phyloP scores from a whole-genome alignment of 352 stramenopile genomes.

The Stephanocyclus meneghinianus region DNA sequence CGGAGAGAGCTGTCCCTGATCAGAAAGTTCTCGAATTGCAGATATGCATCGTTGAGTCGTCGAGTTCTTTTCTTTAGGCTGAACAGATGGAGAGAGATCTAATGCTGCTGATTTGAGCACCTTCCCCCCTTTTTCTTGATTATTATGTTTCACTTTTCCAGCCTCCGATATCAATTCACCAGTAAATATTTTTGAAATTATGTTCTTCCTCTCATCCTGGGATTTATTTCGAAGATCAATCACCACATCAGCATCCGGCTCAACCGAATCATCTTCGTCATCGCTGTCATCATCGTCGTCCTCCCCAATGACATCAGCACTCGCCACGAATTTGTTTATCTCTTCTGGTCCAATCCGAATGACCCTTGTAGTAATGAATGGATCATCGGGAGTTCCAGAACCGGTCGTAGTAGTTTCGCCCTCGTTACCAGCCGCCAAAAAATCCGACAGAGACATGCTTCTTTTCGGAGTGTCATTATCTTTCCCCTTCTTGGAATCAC shows the following conservation, averaged over 20 bases:
- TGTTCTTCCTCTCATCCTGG: conserved; percentile 31
- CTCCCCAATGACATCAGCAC: conserved; percentile 16
- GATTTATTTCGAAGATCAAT: conserved; percentile 47
- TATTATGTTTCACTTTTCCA: not conserved
- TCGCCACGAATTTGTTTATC: conserved; percentile 20
- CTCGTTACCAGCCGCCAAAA: conserved; percentile 12
- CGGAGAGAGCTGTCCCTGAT: conserved; percentile 65
- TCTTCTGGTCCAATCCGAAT: conserved; percentile 50
- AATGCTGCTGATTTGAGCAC: conserved; percentile 10
- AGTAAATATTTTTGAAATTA: conserved; percentile 29
- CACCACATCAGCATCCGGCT: conserved; percentile 39
- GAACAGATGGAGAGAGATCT: not conserved
- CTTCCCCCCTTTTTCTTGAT: not conserved
- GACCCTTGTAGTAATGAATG: conserved; percentile 42
- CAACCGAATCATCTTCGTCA: conserved; percentile 37
- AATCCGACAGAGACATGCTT: conserved; percentile 35
- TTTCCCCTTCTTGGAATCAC: conserved; percentile 28
- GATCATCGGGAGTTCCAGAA: conserved; percentile 43
- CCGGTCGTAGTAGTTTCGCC: conserved; percentile 38
- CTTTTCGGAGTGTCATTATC: conserved; percentile 27
- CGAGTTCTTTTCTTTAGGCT: conserved; percentile 17
- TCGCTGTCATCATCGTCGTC: conserved; percentile 29
- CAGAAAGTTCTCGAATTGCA: conserved; percentile 64
- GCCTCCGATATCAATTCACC: conserved; percentile 15
- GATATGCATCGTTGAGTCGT: conserved; percentile 67